Conservation (phyloP, 164 flowering plant species). For the grape (Vitis vinifera) region DNA sequence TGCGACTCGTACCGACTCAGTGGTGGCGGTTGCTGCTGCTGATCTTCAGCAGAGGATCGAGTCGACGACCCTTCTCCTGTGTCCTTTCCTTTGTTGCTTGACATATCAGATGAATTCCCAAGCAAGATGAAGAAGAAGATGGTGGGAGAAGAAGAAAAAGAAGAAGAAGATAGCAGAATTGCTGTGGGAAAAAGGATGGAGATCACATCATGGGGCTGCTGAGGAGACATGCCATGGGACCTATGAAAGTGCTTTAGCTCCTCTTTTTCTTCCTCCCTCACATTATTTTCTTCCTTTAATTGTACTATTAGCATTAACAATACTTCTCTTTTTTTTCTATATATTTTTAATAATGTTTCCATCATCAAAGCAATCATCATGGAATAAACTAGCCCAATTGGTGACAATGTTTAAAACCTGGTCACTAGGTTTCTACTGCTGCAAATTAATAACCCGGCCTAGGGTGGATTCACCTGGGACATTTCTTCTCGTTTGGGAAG, state of each 20-base stretch:
- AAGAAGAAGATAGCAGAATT: constrained; percentile 1
- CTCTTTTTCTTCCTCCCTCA: constrained; percentile 24
- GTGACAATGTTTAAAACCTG: constrained; percentile 7
- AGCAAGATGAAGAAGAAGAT: not conserved
- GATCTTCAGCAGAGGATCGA: not conserved
- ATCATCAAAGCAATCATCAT: constrained; percentile 43
- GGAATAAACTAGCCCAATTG: constrained; percentile 20
- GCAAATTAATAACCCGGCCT: not conserved
- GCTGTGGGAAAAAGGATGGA: not conserved
- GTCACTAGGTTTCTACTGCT: not conserved
- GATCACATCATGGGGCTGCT: constrained; percentile 31
- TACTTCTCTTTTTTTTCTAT: constrained; percentile 9
- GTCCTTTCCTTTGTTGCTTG: constrained; percentile 33
- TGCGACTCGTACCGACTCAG: constrained; percentile 63
- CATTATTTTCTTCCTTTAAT: constrained; percentile 39
- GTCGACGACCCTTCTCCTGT: constrained; percentile 24
- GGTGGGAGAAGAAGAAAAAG: not conserved
- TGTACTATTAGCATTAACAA: constrained; percentile 32
- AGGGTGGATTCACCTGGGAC: not conserved
- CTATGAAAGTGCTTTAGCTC: constrained; percentile 46
- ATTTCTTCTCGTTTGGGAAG: constrained; percentile 4
- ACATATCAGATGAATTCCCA: constrained; percentile 10
- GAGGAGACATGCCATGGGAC: constrained; percentile 37
- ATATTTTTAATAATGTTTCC: constrained; percentile 27
- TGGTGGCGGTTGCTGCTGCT: constrained; percentile 27